These are phyloP conservation scores for Pythium monospermum DNA, from an alignment of 352 stramenopile species.

Conservation along the genomic window DNA sequence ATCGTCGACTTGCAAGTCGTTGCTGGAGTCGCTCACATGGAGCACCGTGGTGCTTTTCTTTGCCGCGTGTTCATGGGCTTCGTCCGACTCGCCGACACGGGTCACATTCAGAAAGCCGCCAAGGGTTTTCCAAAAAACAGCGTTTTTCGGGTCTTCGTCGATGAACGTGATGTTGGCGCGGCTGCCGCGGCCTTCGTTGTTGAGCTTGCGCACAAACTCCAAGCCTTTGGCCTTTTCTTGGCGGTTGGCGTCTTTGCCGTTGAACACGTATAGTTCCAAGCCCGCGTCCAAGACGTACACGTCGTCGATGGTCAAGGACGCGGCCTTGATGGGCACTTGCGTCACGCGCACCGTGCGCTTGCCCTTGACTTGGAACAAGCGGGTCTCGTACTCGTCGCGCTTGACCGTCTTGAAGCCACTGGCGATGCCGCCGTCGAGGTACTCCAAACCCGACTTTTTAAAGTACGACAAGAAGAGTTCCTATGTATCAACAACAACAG, in stretches of 20 bases:
- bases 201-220: slow-evolving; percentile 86
- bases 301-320: slow-evolving; percentile 90
- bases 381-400: slow-evolving; percentile 77
- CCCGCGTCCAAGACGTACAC: slow-evolving; percentile 93
- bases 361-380: slow-evolving; percentile 89
- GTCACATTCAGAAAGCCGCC: slow-evolving; percentile 80
- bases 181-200: slow-evolving; percentile 77
- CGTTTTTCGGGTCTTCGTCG: slow-evolving; percentile 86
- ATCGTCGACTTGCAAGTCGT: slow-evolving; percentile 49
- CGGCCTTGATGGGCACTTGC: slow-evolving; percentile 77
- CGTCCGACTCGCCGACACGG: slow-evolving; percentile 52
- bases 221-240: slow-evolving; percentile 91
- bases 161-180: slow-evolving; percentile 83
- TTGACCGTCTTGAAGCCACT: slow-evolving; percentile 93
- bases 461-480: slow-evolving; percentile 94
- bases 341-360: slow-evolving; percentile 84
- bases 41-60: slow-evolving; percentile 74
- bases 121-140: slow-evolving; percentile 90
- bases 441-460: slow-evolving; percentile 86
- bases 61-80: slow-evolving; percentile 49
- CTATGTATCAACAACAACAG: slow-evolving; percentile 19
- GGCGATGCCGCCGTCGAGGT: slow-evolving; percentile 90
- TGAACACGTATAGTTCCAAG: slow-evolving; percentile 89
- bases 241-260: slow-evolving; percentile 69
- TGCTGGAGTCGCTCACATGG: slow-evolving; percentile 63